Evolutionary conservation across 768 basidiomycete species (phyloP).

Genomic region (Galerina marginata): DNA sequence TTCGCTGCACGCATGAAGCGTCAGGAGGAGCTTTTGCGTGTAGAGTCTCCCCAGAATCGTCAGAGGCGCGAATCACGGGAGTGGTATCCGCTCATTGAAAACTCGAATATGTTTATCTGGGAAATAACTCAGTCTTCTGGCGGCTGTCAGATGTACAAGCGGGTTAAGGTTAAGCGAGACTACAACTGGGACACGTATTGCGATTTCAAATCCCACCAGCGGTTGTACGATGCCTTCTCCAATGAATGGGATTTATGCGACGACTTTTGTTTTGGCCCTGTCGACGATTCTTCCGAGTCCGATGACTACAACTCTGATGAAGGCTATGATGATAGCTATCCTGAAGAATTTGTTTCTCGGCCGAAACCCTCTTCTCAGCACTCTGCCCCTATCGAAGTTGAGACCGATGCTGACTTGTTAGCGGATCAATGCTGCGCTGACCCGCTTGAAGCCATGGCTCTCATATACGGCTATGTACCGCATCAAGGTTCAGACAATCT

Average conservation of each 20-base stretch:
- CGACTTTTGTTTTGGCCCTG: neutral
- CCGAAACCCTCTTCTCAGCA: too few relatives aligned
- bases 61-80: neutral
- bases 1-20: constrained; percentile 6
- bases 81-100: neutral
- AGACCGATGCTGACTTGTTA: too few relatives aligned
- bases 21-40: neutral
- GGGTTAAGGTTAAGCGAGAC: constrained; percentile 9
- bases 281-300: neutral
- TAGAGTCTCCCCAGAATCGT: neutral
- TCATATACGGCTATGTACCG: neutral
- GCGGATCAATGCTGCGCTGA: too few relatives aligned
- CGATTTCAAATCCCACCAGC: neutral
- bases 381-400: too few relatives aligned
- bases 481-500: too few relatives aligned
- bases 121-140: neutral
- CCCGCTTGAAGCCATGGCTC: too few relatives aligned
- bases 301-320: neutral
- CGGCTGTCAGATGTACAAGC: constrained; percentile 10
- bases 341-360: neutral
- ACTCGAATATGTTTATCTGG: constrained; percentile 14
- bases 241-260: constrained; percentile 21
- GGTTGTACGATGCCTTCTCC: constrained; percentile 2
- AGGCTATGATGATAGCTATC: neutral
- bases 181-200: neutral